phyloP scores from a whole-genome alignment of 805 yeast genomes.

The Scheffersomyces spartinae region DNA sequence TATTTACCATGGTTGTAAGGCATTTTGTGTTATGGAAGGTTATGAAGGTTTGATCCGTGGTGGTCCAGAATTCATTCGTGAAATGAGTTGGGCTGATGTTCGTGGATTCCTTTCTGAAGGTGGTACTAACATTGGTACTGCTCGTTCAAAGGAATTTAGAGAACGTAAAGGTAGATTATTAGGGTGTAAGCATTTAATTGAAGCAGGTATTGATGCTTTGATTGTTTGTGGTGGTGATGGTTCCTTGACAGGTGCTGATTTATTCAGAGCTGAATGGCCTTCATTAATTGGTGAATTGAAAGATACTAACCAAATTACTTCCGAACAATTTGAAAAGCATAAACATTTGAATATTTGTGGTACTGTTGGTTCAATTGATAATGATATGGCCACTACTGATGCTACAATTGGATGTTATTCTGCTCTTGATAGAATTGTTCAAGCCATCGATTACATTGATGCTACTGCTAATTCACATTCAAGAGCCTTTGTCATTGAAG shows the following conservation, averaged over 20 bases:
- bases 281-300: slow-evolving; percentile 49
- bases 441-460: slow-evolving; percentile 69
- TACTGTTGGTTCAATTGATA: slow-evolving; percentile 73
- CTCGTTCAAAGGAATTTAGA: slow-evolving; percentile 57
- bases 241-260: slow-evolving; percentile 71
- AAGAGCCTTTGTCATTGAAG: slow-evolving; percentile 75
- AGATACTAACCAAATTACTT: slow-evolving; percentile 31
- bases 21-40: slow-evolving; percentile 62
- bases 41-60: slow-evolving; percentile 64
- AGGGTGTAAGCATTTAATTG: slow-evolving; percentile 57
- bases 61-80: slow-evolving; percentile 41
- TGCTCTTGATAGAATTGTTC: slow-evolving; percentile 64
- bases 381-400: slow-evolving; percentile 78
- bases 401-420: slow-evolving; percentile 76
- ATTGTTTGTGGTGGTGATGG: slow-evolving; percentile 83
- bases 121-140: slow-evolving; percentile 74
- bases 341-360: slow-evolving; percentile 60
- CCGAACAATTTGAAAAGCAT: slow-evolving; percentile 34
- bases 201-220: slow-evolving; percentile 64
- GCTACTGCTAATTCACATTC: slow-evolving; percentile 80
- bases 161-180: slow-evolving; percentile 53
- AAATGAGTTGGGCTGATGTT: slow-evolving; percentile 66
- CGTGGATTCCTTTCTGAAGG: slow-evolving; percentile 61
- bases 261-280: slow-evolving; percentile 72
- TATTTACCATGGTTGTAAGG: slow-evolving; percentile 52